A percentile compares a stretch with the other conserved stretches of the same genome.
These are phyloP conservation scores for Babesia ovata DNA, from an alignment of 169 alveolate genomes.

Conservation along the genomic window DNA sequence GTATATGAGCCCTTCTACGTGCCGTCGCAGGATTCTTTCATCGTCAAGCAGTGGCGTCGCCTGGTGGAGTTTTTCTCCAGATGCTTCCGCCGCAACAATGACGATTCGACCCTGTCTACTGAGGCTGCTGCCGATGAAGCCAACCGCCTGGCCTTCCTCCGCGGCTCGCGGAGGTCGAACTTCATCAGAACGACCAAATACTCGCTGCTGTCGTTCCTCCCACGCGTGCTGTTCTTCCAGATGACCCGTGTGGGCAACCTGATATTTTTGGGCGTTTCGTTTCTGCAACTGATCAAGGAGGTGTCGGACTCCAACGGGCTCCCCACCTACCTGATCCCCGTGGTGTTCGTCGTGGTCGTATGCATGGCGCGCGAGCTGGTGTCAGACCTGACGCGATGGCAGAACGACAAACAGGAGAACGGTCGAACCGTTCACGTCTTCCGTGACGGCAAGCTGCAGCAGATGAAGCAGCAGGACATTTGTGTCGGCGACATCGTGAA, in stretches of 20 bases:
- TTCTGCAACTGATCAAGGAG: slow-evolving; percentile 83
- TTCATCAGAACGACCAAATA: slow-evolving; percentile 70
- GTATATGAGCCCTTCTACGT: slow-evolving; percentile 27
- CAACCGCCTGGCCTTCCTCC: slow-evolving; percentile 34
- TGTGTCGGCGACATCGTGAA: slow-evolving; percentile 92
- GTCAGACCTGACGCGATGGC: slow-evolving; percentile 90
- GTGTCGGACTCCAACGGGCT: slow-evolving; percentile 87
- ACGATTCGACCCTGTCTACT: not conserved
- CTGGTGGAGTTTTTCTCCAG: not conserved
- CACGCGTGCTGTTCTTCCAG: slow-evolving; percentile 68
- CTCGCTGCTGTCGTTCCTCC: slow-evolving; percentile 61
- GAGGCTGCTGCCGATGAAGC: slow-evolving; percentile 39
- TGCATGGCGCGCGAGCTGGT: slow-evolving; percentile 90
- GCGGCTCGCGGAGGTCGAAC: slow-evolving; percentile 36
- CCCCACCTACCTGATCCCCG: slow-evolving; percentile 90
- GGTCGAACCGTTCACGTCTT: slow-evolving; percentile 79
- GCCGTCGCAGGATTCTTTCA: slow-evolving; percentile 25
- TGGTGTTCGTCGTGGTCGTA: slow-evolving; percentile 89
- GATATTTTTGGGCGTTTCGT: slow-evolving; percentile 86
- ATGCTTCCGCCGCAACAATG: not conserved
- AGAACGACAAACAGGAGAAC: slow-evolving; percentile 90
- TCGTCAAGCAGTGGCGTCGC: slow-evolving; percentile 9
- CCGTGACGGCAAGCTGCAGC: slow-evolving; percentile 71
- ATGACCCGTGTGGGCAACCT: slow-evolving; percentile 84
- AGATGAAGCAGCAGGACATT: slow-evolving; percentile 82